phyloP scores from a whole-genome alignment of 1,139 yeast genomes.

The Hansenula sp. region DNA sequence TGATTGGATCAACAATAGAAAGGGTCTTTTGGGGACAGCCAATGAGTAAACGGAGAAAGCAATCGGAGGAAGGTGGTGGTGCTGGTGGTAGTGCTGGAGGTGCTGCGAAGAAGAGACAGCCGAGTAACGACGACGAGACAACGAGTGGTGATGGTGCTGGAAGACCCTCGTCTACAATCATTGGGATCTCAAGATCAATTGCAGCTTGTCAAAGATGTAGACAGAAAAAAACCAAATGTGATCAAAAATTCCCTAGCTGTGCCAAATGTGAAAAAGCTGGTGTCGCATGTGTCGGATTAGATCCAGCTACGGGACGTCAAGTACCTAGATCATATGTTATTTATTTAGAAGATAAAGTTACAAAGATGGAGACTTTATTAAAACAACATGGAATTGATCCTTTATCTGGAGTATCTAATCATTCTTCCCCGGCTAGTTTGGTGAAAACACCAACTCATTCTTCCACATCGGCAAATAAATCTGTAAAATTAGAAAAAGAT shows the following conservation, averaged over 20 bases:
- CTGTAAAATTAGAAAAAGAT: slow-evolving; percentile 10
- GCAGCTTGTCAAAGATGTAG: slow-evolving; percentile 87
- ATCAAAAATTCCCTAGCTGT: slow-evolving; percentile 79
- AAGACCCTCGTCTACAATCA: slow-evolving; percentile 22
- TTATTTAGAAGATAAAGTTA: slow-evolving; percentile 64
- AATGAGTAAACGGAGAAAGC: neutral
- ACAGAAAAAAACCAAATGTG: slow-evolving; percentile 74
- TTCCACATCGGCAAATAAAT: slow-evolving; percentile 4
- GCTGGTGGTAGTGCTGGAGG: neutral
- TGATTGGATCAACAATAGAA: too few species aligned
- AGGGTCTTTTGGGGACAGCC: too few species aligned
- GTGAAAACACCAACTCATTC: slow-evolving; percentile 19
- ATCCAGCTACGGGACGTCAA: slow-evolving; percentile 84
- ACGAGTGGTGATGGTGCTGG: neutral
- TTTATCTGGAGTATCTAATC: slow-evolving; percentile 10
- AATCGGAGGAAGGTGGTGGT: neutral
- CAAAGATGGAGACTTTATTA: slow-evolving; percentile 48
- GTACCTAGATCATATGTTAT: slow-evolving; percentile 78
- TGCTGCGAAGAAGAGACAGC: neutral
- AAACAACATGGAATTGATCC: slow-evolving; percentile 37
- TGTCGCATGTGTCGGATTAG: slow-evolving; percentile 75
- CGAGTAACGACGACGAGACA: too few species aligned
- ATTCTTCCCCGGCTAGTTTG: slow-evolving; percentile 14
- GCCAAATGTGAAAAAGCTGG: slow-evolving; percentile 63
- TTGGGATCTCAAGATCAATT: slow-evolving; percentile 48